These are phyloP conservation scores for Plantago coronopus DNA, from an alignment of 305 asterid genomes.

Conservation along the genomic window DNA sequence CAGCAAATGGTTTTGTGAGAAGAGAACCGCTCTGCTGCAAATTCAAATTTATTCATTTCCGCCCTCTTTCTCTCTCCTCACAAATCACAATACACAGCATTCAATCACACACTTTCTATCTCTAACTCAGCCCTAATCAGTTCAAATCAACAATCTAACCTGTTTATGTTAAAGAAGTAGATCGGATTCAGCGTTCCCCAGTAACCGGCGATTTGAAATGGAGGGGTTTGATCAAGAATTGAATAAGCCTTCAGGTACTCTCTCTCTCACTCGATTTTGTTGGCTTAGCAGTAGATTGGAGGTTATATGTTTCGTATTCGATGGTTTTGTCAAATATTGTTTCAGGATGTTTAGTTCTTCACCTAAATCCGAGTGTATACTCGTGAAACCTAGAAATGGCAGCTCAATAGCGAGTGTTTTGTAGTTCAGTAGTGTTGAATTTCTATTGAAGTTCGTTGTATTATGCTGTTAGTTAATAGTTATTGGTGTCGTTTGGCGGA, in stretches of 20 bases:
- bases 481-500: too few relatives aligned
- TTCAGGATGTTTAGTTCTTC: too few relatives aligned
- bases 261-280: not conserved
- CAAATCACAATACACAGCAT: not conserved
- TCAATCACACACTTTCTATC: not conserved
- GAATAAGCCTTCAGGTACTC: slow-evolving; percentile 34
- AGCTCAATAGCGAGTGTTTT: too few relatives aligned
- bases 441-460: too few relatives aligned
- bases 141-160: not conserved
- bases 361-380: too few relatives aligned
- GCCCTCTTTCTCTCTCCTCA: slow-evolving; percentile 18
- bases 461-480: too few relatives aligned
- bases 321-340: not conserved
- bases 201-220: slow-evolving; percentile 25
- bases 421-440: too few relatives aligned
- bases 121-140: slow-evolving; percentile 20
- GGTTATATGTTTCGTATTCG: not conserved
- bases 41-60: slow-evolving; percentile 27
- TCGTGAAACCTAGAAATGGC: too few relatives aligned
- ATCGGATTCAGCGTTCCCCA: slow-evolving; percentile 17
- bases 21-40: slow-evolving; percentile 33
- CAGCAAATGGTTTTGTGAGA: not conserved
- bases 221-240: slow-evolving; percentile 34
- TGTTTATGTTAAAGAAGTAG: not conserved
- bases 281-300: not conserved